These are phyloP conservation scores for Monosporascus sp. DNA, from an alignment of 2,329 filamentous ascomycete genomes.

Conservation along the genomic window DNA sequence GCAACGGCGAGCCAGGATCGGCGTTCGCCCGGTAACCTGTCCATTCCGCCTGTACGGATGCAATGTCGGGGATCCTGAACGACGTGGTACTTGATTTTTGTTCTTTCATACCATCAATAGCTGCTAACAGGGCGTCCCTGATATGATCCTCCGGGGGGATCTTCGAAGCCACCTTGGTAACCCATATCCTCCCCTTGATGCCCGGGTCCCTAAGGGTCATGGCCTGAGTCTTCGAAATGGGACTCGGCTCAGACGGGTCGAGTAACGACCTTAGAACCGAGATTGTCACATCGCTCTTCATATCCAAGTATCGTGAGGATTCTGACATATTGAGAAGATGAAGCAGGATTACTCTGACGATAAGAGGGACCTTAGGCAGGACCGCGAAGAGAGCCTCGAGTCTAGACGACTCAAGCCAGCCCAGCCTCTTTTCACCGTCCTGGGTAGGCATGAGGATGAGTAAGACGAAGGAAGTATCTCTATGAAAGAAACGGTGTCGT, in stretches of 20 bases:
- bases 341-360: conserved; percentile 55
- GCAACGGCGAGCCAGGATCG: conserved; percentile 42
- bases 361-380: conserved; percentile 55
- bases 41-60: conserved; percentile 67
- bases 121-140: conserved; percentile 51
- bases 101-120: conserved; percentile 49
- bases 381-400: conserved; percentile 25
- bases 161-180: conserved; percentile 63
- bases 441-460: conserved; percentile 6
- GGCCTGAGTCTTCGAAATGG: conserved; percentile 58
- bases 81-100: conserved; percentile 23
- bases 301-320: conserved; percentile 70
- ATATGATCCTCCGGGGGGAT: conserved; percentile 52
- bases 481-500: neutral
- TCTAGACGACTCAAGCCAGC: conserved; percentile 11
- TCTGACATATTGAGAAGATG: conserved; percentile 65
- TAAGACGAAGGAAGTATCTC: no score
- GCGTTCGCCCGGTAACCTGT: conserved; percentile 61
- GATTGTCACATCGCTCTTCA: conserved; percentile 69
- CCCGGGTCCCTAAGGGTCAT: conserved; percentile 25
- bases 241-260: conserved; percentile 35
- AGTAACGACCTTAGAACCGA: conserved; percentile 66
- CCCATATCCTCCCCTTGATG: conserved; percentile 79
- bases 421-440: conserved; percentile 2
- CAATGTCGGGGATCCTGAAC: conserved; percentile 43